A percentile compares a stretch with the other conserved stretches of the same genome.
Conservation (phyloP, 2,329 filamentous ascomycete genomes). For the Epichloe gansuensis region DNA sequence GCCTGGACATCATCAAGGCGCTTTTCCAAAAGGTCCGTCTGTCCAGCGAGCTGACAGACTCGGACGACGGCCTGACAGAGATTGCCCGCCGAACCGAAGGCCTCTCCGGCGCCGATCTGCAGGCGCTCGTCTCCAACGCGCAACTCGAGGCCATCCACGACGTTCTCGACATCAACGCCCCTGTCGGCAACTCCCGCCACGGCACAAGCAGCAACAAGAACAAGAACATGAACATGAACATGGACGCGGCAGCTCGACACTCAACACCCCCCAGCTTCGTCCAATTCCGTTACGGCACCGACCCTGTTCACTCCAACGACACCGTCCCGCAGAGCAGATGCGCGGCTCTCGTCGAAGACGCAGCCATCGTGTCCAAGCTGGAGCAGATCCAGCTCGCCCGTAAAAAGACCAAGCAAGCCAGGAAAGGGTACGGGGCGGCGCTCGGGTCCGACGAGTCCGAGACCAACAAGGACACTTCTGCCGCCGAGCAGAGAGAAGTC, state of each 20-base stretch:
- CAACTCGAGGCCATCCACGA: constrained; percentile 96
- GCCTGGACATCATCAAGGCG: constrained; percentile 76
- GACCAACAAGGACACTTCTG: constrained; percentile 6
- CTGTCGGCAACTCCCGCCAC: constrained; percentile 23
- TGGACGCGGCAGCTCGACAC: constrained; percentile 13
- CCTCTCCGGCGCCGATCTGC: constrained; percentile 87
- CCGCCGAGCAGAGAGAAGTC: constrained; percentile 48
- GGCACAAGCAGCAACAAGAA: constrained; percentile 19
- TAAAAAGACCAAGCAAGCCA: constrained; percentile 28
- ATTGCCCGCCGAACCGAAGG: constrained; percentile 73
- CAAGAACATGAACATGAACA: not conserved
- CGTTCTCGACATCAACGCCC: constrained; percentile 50
- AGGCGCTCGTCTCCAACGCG: constrained; percentile 90
- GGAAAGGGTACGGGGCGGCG: constrained; percentile 12
- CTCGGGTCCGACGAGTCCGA: constrained; percentile 16
- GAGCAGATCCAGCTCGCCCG: constrained; percentile 63
- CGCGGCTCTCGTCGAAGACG: constrained; percentile 56
- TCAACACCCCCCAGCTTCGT: constrained; percentile 46
- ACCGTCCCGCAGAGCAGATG: constrained; percentile 35
- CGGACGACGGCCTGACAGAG: constrained; percentile 47
- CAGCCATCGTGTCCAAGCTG: constrained; percentile 69
- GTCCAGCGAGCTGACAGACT: constrained; percentile 47
- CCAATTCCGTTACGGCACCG: constrained; percentile 70
- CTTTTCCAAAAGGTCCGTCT: constrained; percentile 73
- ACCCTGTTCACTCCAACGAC: constrained; percentile 30